Conservation (phyloP, 768 basidiomycete species). For the Coprinopsis sp. region DNA sequence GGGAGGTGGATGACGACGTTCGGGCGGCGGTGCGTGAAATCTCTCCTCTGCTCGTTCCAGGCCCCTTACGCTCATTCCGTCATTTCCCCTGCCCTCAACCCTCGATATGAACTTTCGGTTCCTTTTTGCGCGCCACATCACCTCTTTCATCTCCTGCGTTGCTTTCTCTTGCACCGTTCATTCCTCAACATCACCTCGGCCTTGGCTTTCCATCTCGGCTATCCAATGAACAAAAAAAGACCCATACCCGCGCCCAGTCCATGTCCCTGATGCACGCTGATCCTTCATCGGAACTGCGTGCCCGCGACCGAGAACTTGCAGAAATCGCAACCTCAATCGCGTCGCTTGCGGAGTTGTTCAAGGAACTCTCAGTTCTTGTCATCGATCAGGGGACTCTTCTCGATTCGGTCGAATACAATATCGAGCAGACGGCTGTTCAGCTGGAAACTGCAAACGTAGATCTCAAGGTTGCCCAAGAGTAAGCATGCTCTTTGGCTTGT, state of each 20-base stretch:
- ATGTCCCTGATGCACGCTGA: conserved; percentile 39
- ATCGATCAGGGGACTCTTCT: conserved; percentile 98
- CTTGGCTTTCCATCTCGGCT: conserved; percentile 2
- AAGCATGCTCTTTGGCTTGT: conserved; percentile 24
- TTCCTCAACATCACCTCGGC: conserved; percentile 9
- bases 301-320: conserved; percentile 65
- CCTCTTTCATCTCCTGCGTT: conserved; percentile 5
- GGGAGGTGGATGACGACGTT: conserved; percentile 87
- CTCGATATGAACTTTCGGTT: conserved; percentile 2
- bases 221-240: conserved; percentile 19
- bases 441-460: conserved; percentile 83
- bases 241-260: conserved; percentile 31
- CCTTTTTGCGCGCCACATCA: conserved; percentile 7
- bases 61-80: conserved; percentile 11
- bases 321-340: conserved; percentile 92
- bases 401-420: conserved; percentile 96
- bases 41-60: conserved; percentile 15
- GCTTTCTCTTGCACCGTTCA: conserved; percentile 7
- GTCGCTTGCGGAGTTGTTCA: conserved; percentile 90
- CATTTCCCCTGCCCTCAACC: conserved; percentile 9
- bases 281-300: conserved; percentile 36
- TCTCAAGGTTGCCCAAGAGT: conserved; percentile 78
- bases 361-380: conserved; percentile 87
- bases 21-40: conserved; percentile 76
- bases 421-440: conserved; percentile 83